Evolutionary conservation across 2,329 filamentous ascomycete genomes (phyloP).

Genomic region (Penicillium sp.): DNA sequence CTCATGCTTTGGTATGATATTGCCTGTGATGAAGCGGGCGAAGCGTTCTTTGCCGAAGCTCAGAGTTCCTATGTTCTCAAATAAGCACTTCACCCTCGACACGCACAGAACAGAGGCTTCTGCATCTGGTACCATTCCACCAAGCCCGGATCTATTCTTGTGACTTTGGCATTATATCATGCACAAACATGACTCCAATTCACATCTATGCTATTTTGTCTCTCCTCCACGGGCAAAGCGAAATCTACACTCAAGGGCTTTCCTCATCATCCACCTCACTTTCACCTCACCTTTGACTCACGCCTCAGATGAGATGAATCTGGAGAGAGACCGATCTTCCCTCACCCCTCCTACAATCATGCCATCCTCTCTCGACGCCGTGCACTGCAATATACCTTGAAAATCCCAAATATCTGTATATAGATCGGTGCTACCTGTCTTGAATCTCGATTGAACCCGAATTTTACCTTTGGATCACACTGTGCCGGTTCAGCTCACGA

Average conservation of each 20-base stretch:
- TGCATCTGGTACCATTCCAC: neutral
- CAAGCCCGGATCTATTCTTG: too few relatives aligned
- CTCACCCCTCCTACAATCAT: neutral
- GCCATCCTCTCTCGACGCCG: neutral
- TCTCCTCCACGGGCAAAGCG: neutral
- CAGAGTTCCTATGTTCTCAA: neutral
- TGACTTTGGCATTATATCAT: neutral
- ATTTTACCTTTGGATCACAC: neutral
- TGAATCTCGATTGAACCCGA: neutral
- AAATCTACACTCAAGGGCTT: neutral
- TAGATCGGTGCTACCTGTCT: neutral
- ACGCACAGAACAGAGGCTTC: neutral
- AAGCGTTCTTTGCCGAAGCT: conserved; percentile 35
- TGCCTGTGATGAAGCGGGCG: conserved; percentile 39
- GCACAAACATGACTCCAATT: neutral
- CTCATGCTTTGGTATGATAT: conserved; percentile 42
- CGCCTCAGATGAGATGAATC: too few relatives aligned
- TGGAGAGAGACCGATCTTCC: neutral
- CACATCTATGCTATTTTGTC: too few relatives aligned
- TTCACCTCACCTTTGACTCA: neutral
- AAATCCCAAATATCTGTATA: neutral
- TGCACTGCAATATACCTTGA: neutral
- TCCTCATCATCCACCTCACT: neutral
- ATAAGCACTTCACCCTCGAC: neutral
- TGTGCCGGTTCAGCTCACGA: neutral